Evolutionary conservation across 1,284 basidiomycete genomes (phyloP).

Genomic region (Apiotrichum sp.): DNA sequence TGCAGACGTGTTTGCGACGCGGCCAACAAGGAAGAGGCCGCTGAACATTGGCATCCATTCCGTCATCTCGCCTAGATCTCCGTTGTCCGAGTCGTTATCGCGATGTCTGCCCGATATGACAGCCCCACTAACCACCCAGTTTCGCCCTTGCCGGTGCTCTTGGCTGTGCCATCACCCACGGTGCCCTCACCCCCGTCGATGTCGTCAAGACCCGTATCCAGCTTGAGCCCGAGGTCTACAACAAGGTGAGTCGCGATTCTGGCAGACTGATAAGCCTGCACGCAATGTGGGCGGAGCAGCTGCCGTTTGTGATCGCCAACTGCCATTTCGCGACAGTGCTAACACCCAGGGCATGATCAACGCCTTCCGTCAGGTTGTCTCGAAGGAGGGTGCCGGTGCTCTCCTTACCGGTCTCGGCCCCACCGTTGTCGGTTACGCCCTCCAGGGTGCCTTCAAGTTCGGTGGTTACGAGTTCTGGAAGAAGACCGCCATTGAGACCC

Average conservation of each 20-base stretch:
- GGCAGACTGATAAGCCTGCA: too few relatives aligned
- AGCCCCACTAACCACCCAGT: conserved; percentile 19
- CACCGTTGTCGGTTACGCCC: conserved; percentile 85
- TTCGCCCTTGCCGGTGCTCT: conserved; percentile 75
- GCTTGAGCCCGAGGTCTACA: conserved; percentile 59
- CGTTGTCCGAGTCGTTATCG: too few relatives aligned
- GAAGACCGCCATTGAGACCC: conserved; percentile 76
- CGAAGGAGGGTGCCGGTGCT: conserved; percentile 74
- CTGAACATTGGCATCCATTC: too few relatives aligned
- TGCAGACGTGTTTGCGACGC: too few relatives aligned
- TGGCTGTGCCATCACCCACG: conserved; percentile 90
- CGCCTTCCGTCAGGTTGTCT: conserved; percentile 67
- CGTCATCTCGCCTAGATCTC: too few relatives aligned
- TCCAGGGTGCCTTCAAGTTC: conserved; percentile 96
- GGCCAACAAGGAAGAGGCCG: too few relatives aligned
- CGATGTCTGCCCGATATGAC: background rate
- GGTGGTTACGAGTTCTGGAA: conserved; percentile 94
- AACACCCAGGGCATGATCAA: conserved; percentile 59
- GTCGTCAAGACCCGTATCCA: conserved; percentile 98
- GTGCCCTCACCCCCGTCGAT: conserved; percentile 86
- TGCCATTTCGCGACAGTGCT: too few relatives aligned
- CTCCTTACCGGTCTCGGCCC: conserved; percentile 92
- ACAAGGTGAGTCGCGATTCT: conserved; percentile 45
- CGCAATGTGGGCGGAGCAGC: too few relatives aligned
- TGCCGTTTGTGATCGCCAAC: too few relatives aligned